Evolutionary conservation across 805 yeast species (phyloP).

Genomic region (Ogataea polymorpha): DNA sequence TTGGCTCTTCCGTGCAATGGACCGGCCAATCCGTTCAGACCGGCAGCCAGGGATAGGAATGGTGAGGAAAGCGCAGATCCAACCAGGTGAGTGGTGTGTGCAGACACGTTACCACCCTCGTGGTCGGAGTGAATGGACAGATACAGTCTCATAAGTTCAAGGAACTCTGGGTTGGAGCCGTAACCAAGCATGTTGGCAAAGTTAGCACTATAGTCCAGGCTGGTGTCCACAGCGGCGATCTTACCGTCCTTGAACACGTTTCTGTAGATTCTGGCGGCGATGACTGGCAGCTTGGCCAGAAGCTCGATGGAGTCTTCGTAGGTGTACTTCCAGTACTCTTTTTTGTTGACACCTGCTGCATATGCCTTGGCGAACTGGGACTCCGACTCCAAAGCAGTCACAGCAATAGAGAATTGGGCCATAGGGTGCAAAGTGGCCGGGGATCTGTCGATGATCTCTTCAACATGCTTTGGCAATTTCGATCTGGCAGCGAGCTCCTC

Average conservation of each 20-base stretch:
- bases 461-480: constrained; percentile 74
- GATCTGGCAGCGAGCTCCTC: constrained; percentile 79
- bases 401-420: constrained; percentile 86
- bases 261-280: constrained; percentile 81
- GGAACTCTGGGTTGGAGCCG: constrained; percentile 63
- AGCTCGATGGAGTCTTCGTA: constrained; percentile 78
- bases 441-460: constrained; percentile 65
- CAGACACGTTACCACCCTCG: constrained; percentile 88
- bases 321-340: constrained; percentile 80
- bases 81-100: constrained; percentile 82
- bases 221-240: constrained; percentile 45
- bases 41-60: constrained; percentile 74
- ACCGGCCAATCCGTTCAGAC: constrained; percentile 83
- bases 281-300: constrained; percentile 76
- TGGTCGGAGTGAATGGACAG: constrained; percentile 82
- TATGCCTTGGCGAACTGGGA: constrained; percentile 83
- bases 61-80: constrained; percentile 83
- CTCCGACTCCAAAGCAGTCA: constrained; percentile 77
- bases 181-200: constrained; percentile 56
- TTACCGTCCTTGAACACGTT: constrained; percentile 83
- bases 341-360: constrained; percentile 78
- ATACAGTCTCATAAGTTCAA: constrained; percentile 78
- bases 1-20: constrained; percentile 86
- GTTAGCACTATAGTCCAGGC: constrained; percentile 65
- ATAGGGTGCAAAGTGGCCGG: constrained; percentile 81